Evolutionary conservation across 2,329 filamentous ascomycete genomes (phyloP).

Genomic region (Raffaelea ambrosiae): DNA sequence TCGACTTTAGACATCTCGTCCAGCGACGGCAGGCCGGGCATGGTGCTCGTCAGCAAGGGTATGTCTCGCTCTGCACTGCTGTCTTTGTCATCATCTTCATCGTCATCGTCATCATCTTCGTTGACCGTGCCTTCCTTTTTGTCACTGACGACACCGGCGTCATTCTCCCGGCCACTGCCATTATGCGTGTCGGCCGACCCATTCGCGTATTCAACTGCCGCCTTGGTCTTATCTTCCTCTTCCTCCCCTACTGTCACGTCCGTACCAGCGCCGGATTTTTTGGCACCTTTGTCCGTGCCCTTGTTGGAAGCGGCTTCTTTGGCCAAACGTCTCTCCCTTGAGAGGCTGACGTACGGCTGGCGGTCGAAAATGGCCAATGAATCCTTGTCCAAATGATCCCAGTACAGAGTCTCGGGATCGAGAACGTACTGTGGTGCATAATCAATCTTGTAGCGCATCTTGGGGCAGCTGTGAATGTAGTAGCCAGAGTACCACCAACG

Average conservation of each 20-base stretch:
- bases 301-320: constrained; percentile 1
- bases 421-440: constrained; percentile 68
- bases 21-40: constrained; percentile 57
- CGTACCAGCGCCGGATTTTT: too few relatives aligned
- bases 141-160: too few relatives aligned
- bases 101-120: constrained; percentile 15
- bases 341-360: constrained; percentile 47
- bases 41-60: constrained; percentile 49
- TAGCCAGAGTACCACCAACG: constrained; percentile 73
- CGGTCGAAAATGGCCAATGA: constrained; percentile 41
- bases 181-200: too few relatives aligned
- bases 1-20: constrained; percentile 45
- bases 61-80: constrained; percentile 16
- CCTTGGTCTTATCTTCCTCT: too few relatives aligned
- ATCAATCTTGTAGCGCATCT: constrained; percentile 81
- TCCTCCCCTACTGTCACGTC: too few relatives aligned
- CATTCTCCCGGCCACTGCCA: too few relatives aligned
- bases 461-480: constrained; percentile 72
- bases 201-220: too few relatives aligned
- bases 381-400: constrained; percentile 50
- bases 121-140: neutral
- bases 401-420: constrained; percentile 56
- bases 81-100: constrained; percentile 16
- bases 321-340: constrained; percentile 19
- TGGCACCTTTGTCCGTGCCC: neutral